These are phyloP conservation scores for Talaromyces verruculosus DNA, from an alignment of 2,329 filamentous ascomycete species.

Conservation along the genomic window DNA sequence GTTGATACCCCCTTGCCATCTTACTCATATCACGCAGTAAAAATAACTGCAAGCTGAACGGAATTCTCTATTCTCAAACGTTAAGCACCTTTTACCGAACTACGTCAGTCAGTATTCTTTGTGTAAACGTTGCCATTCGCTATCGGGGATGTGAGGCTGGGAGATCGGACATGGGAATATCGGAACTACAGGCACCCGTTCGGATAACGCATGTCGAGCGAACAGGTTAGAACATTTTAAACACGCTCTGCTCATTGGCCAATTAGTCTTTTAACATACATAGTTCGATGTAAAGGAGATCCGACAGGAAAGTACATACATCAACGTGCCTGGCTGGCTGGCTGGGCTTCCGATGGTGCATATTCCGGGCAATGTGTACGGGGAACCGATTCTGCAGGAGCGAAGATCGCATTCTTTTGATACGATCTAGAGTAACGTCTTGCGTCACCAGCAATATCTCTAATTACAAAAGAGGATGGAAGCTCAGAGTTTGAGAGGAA, in stretches of 20 bases:
- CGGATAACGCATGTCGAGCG: not conserved
- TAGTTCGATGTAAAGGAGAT: not conserved
- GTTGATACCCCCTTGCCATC: not conserved
- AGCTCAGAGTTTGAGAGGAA: not conserved
- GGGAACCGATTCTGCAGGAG: not conserved
- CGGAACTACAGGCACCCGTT: not conserved
- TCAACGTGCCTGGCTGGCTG: not conserved
- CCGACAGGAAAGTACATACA: not conserved
- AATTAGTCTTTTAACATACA: not conserved
- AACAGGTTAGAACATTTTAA: not conserved
- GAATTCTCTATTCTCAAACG: not conserved
- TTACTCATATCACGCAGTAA: not conserved
- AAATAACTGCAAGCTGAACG: not conserved
- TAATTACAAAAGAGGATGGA: not conserved
- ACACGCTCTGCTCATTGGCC: not conserved
- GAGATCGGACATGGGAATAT: not conserved
- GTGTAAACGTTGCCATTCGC: not conserved
- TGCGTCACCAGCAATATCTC: not conserved
- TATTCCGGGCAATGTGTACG: not conserved
- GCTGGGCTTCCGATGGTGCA: not conserved
- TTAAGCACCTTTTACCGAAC: not conserved
- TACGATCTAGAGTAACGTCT: not conserved
- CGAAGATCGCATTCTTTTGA: not conserved
- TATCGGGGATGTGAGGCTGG: not conserved
- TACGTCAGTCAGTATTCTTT: not conserved